A percentile compares a stretch with the other conserved stretches of the same genome.
These are phyloP conservation scores for Bryum argenteum DNA, from an alignment of 225 moss, liverwort and hornwort species.

Conservation along the genomic window DNA sequence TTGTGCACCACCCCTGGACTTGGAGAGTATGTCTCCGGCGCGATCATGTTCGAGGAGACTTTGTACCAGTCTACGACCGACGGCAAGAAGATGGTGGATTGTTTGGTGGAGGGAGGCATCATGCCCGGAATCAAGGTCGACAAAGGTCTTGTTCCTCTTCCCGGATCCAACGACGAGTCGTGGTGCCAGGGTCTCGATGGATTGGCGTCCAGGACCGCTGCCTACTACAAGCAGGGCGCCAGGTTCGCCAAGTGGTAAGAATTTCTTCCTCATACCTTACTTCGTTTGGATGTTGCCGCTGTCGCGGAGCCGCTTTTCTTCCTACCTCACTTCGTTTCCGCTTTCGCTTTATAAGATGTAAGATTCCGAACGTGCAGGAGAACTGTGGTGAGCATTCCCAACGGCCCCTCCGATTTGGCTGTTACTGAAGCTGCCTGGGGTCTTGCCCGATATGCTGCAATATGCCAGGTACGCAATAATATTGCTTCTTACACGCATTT, in stretches of 20 bases:
- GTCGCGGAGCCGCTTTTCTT: not conserved
- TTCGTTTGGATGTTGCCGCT: not conserved
- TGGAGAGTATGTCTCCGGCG: conserved; percentile 69
- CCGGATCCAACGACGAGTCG: conserved; percentile 68
- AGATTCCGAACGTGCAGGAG: conserved; percentile 36
- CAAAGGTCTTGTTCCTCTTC: conserved; percentile 62
- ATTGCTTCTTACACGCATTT: not conserved
- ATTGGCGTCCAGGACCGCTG: conserved; percentile 63
- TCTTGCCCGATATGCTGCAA: conserved; percentile 61
- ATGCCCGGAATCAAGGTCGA: conserved; percentile 70
- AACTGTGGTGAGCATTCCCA: conserved; percentile 58
- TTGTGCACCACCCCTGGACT: conserved; percentile 64
- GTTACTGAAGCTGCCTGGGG: conserved; percentile 63
- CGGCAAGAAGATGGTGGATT: conserved; percentile 72
- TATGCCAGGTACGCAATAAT: conserved; percentile 43
- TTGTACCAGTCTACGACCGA: conserved; percentile 64
- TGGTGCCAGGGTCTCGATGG: conserved; percentile 75
- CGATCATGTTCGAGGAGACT: conserved; percentile 73
- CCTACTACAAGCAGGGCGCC: conserved; percentile 66
- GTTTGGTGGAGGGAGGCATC: conserved; percentile 55
- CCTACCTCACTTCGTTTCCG: too few species aligned
- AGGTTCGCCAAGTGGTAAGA: conserved; percentile 70
- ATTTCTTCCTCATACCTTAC: not conserved
- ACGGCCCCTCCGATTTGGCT: conserved; percentile 58
- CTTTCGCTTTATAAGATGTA: too few species aligned